phyloP scores from a whole-genome alignment of 257 asterid species.

The Apocynum venetum region DNA sequence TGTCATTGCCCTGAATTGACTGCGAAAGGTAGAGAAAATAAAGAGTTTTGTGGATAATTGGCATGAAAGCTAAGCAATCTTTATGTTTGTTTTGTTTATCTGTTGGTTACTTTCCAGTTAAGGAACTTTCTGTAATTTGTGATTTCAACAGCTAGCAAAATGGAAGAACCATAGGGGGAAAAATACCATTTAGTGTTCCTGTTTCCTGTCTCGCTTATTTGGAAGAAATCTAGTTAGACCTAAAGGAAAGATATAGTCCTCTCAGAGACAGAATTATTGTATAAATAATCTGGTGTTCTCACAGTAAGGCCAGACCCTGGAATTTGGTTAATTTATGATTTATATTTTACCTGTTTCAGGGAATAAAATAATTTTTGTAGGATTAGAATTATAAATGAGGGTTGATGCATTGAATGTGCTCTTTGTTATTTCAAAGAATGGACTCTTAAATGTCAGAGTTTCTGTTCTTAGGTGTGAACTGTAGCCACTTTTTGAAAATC shows the following conservation, averaged over 20 bases:
- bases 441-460: neutral
- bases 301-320: neutral
- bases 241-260: no score
- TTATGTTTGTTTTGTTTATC: neutral
- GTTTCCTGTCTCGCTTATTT: neutral
- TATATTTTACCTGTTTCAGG: neutral
- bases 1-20: neutral
- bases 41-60: constrained; percentile 3
- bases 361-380: neutral
- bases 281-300: neutral
- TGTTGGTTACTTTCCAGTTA: neutral
- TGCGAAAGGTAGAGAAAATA: neutral
- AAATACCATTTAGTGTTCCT: neutral
- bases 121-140: neutral
- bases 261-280: neutral
- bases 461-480: neutral
- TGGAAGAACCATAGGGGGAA: neutral
- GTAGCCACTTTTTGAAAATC: neutral
- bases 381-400: neutral
- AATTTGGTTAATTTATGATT: no score
- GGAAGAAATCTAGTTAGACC: neutral
- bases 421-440: neutral
- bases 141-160: neutral
- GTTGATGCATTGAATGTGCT: neutral
- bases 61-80: neutral